A percentile compares a stretch with the other conserved stretches of the same genome.
Evolutionary conservation across 2,329 filamentous ascomycete species (phyloP).

Genomic region (Fusarium paranaense): DNA sequence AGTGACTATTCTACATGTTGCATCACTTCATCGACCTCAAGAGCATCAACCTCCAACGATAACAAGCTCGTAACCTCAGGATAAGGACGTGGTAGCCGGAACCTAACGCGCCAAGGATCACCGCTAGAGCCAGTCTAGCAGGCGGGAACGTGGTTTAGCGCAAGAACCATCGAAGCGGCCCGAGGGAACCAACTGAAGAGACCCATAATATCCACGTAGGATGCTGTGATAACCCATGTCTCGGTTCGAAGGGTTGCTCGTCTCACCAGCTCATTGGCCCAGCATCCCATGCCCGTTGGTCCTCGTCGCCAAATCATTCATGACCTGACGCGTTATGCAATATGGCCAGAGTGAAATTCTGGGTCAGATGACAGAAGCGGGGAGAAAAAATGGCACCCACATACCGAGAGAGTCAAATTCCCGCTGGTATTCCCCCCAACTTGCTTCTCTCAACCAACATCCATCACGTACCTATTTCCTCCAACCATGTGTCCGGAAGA

Average conservation of each 20-base stretch:
- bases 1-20: not conserved
- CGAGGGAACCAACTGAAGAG: not conserved
- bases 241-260: not conserved
- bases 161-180: not conserved
- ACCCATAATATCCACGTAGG: not conserved
- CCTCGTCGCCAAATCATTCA: not conserved
- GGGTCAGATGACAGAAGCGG: not conserved
- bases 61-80: not conserved
- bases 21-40: not conserved
- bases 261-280: not conserved
- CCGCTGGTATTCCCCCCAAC: not conserved
- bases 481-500: conserved; percentile 2
- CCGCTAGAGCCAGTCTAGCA: not conserved
- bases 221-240: not conserved
- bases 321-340: not conserved
- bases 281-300: not conserved
- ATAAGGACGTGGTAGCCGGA: not conserved
- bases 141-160: not conserved
- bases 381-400: not conserved
- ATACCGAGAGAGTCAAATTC: not conserved
- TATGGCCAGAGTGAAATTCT: not conserved
- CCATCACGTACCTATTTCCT: not conserved
- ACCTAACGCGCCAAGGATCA: not conserved
- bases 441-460: not conserved
- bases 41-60: not conserved